Base-by-base conservation (phyloP, 345 rosid species). In the Lepidium didymum region DNA sequence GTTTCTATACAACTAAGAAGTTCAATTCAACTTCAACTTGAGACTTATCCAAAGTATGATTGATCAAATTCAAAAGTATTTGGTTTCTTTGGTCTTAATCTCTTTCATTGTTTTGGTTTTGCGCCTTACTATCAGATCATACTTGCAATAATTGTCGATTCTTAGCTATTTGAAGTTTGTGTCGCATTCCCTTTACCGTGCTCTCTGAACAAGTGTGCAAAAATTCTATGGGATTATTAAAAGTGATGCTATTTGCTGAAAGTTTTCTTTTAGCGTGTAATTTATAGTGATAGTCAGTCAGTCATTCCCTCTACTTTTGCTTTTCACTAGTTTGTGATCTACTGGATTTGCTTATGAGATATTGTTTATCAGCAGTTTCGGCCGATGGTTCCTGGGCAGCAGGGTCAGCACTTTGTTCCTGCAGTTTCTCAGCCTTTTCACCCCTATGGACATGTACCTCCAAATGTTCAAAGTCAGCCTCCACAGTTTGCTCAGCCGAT, bases 401-500 rank as follows among this genome's bases (percentile, higher is more conserved):
- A 73, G 41, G 87, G 87, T 13, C 97, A 88, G 62, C 81, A 75
- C 55, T 93, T 77, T 75, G 71, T 83, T 73, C 81, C 89, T 5
- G 34, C 77, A 5, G 75, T 82, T 75, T 79, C 89, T 71, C 91
- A 87, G 44, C 96, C 85, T 74, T 93, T 82, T 77, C 87, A 79
- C n/a, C 88, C 86, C 50, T 84, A 62, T 62, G 96, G 89, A 66
- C 92, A 83, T 74, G 85, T 83, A 68, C 78, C 84, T 36, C 77
- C 89, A 35, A 80, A 84, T 69, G 71, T 78, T 69, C 96, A 83
- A 63, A 73, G 69, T 75, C 91, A 83, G 76, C 83, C 68, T 18
- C 51, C 83, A 52, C 96, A 84, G 62, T 93, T 38, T 79, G 71
- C 92, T 68, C 98, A 88, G 75, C 84, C 84, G 5, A 73, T 86